A percentile compares a stretch with the other conserved stretches of the same genome.
These are phyloP conservation scores for Jatropha curcas DNA, from an alignment of 345 rosid genomes.

Conservation along the genomic window DNA sequence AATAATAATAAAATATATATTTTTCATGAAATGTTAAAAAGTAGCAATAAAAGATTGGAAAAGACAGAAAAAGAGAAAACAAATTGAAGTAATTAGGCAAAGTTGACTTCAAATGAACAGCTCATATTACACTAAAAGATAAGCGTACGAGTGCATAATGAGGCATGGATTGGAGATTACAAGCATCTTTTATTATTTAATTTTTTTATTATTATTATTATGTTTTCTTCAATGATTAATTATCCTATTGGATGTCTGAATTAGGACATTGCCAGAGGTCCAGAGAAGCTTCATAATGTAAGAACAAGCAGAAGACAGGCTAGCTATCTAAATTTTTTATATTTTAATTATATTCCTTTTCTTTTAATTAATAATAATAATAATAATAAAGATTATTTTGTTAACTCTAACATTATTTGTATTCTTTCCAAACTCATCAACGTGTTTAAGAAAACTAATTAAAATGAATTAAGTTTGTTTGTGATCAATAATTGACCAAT, in stretches of 20 bases:
- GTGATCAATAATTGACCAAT: no score
- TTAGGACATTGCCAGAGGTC: conserved; percentile 28
- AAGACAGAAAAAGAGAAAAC: conserved; percentile 17
- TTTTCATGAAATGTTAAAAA: background rate
- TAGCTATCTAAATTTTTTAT: background rate
- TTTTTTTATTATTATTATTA: no score
- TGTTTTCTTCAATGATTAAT: conserved; percentile 10
- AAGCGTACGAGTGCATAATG: conserved; percentile 24
- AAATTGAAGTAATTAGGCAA: conserved; percentile 11
- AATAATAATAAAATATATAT: no score
- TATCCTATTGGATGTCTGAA: conserved; percentile 31
- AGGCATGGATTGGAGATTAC: conserved; percentile 25
- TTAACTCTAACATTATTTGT: conserved; percentile 8
- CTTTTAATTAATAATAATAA: no score
- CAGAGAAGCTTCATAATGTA: conserved; percentile 32
- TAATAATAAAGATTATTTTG: background rate
- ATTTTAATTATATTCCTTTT: background rate
- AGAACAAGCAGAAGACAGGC: conserved; percentile 25
- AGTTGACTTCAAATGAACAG: conserved; percentile 53
- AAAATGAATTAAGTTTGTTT: no score
- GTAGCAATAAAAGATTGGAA: background rate
- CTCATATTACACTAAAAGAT: conserved; percentile 28
- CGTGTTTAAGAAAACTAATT: conserved; percentile 18
- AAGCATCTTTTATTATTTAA: conserved; percentile 27
- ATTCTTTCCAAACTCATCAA: conserved; percentile 13